phyloP scores from a whole-genome alignment of 225 moss, liverwort and hornwort species.

The Anthoceros angustus region DNA sequence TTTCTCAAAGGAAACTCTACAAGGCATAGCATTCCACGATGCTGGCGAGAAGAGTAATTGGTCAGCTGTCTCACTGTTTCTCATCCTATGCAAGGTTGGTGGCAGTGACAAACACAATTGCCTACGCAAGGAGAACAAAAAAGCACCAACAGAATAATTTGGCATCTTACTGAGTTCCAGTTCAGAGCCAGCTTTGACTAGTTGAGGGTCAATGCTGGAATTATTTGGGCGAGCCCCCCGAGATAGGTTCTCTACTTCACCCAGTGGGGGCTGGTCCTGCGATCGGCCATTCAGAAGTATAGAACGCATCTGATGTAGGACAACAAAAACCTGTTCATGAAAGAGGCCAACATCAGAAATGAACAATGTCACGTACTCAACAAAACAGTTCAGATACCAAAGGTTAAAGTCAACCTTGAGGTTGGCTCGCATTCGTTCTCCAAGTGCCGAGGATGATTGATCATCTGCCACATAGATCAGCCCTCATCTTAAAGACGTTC shows the following conservation, averaged over 20 bases:
- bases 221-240: constrained; percentile 19
- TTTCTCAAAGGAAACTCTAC: constrained; percentile 92
- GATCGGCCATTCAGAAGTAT: constrained; percentile 50
- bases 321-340: constrained; percentile 64
- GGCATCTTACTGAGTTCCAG: constrained; percentile 55
- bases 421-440: constrained; percentile 93
- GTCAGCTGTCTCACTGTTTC: not conserved
- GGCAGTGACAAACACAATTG: not conserved
- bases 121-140: not conserved
- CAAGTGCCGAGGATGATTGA: constrained; percentile 61
- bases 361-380: not conserved
- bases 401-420: constrained; percentile 45
- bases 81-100: not conserved
- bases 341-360: constrained; percentile 5
- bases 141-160: no score
- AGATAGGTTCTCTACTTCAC: constrained; percentile 38
- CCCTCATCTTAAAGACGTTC: no score
- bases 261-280: constrained; percentile 42
- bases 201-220: constrained; percentile 25
- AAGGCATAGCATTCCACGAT: constrained; percentile 49
- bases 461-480: constrained; percentile 22
- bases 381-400: not conserved
- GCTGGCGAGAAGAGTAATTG: constrained; percentile 17
- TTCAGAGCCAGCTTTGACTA: constrained; percentile 55
- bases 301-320: constrained; percentile 78